Evolutionary conservation across 352 stramenopile species (phyloP), one percentile per base, ranked within the genome.

Genomic region (Globisporangium takayamanum): DNA sequence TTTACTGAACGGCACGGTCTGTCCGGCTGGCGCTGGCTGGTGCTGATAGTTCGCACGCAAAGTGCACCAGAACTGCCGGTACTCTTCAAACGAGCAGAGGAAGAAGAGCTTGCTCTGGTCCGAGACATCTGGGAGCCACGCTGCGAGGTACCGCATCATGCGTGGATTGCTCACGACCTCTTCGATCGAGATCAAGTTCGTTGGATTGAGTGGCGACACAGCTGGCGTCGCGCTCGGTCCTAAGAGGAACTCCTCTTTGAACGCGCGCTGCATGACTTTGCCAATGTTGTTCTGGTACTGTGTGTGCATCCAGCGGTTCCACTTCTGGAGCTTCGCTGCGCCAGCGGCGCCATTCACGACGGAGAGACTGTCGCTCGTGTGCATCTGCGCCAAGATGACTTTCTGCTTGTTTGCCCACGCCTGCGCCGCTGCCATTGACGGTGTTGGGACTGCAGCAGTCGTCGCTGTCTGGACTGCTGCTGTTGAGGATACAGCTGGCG

Each of bases 71-170:
- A 84, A 86, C 54, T 86, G 79, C 39, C 78, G 76, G 55, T 88
- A 90, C 37, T 90, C 80, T 41, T 88, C 76, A 52, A 90, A 86
- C 18, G 78, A 87, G 62, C 78, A 88, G 10, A 90, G 67, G 50
- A 90, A 90, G 48, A 90, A 90, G n/a, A 90, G 63, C 64, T 90
- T 90, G 68, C 80, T 88, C 48, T 88, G 74, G 26, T 87, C 78
- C 3, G 70, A 65, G 25, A 72, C 61, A 44, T 79, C 67, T 3
- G 62, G 66, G 11, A 90, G 65, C 76, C 76, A 90, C 3, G 80
- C 77, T 20, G 80, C 80, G 46, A 88, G 84, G 58, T 90, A 90
- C 14, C 80, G 80, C 80, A 90, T 90, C 80, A 90, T 90, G 15
- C 78, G 73, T 22, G 80, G 78, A 42, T 87, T 90, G 58, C 74